Conservation (phyloP, 345 rosid species). For the Aegle marmelos region DNA sequence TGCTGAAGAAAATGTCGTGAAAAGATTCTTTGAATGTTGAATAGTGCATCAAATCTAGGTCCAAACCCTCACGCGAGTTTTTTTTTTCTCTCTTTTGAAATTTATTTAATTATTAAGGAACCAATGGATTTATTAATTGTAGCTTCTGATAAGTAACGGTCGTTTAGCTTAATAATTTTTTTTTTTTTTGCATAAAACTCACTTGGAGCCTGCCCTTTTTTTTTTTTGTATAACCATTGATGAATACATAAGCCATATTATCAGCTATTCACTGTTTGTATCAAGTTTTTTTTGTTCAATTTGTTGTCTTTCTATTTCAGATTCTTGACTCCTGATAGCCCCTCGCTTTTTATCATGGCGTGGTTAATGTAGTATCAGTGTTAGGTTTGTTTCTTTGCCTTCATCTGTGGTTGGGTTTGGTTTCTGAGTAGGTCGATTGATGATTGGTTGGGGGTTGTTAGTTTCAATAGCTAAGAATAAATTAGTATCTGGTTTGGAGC, state of each 20-base stretch:
- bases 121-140: background rate
- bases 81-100: background rate
- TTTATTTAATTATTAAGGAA: background rate
- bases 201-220: background rate
- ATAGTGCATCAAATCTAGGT: background rate
- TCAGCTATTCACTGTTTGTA: background rate
- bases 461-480: constrained; percentile 8
- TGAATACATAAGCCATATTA: background rate
- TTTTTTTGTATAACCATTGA: background rate
- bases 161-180: background rate
- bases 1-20: constrained; percentile 3
- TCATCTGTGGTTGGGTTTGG: constrained; percentile 13
- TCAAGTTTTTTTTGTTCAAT: constrained; percentile 11
- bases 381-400: background rate
- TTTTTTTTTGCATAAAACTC: background rate
- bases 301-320: constrained; percentile 15
- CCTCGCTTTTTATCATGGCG: constrained; percentile 23
- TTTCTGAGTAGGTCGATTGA: constrained; percentile 35
- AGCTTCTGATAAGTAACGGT: background rate
- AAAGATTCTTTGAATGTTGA: constrained; percentile 10
- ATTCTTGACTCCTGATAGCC: constrained; percentile 12
- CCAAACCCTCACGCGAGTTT: background rate
- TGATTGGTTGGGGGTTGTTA: constrained; percentile 35
- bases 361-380: constrained; percentile 19
- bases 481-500: constrained; percentile 35